These are phyloP conservation scores for Priceomyces melissophilus DNA, from an alignment of 805 yeast genomes.

Conservation along the genomic window DNA sequence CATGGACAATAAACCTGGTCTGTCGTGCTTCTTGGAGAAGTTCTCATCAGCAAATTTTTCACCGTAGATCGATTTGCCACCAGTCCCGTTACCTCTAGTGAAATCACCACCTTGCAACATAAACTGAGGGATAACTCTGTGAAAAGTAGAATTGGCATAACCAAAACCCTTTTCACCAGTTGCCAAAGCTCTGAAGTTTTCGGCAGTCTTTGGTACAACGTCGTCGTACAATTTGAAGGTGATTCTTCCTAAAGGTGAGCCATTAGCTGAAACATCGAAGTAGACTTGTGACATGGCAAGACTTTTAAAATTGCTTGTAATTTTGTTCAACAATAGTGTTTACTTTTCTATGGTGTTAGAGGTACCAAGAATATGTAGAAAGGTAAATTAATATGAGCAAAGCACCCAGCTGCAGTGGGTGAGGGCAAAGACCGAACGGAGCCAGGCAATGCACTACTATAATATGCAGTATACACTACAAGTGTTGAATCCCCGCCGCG, in stretches of 20 bases:
- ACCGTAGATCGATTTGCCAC: slow-evolving; percentile 88
- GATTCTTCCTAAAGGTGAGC: slow-evolving; percentile 72
- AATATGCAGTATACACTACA: too few species aligned
- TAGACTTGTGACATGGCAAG: slow-evolving; percentile 61
- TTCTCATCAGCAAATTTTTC: slow-evolving; percentile 63
- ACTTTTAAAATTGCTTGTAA: too few species aligned
- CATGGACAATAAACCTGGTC: slow-evolving; percentile 83
- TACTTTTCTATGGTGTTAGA: too few species aligned
- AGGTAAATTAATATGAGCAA: too few species aligned
- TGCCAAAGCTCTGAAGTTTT: slow-evolving; percentile 75
- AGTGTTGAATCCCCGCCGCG: too few species aligned
- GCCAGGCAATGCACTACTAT: too few species aligned
- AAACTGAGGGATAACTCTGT: slow-evolving; percentile 94
- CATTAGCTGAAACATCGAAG: slow-evolving; percentile 81
- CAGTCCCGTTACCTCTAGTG: slow-evolving; percentile 76
- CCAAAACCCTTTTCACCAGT: slow-evolving; percentile 96
- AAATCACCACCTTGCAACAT: slow-evolving; percentile 83
- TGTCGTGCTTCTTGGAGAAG: slow-evolving; percentile 69
- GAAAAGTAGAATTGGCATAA: slow-evolving; percentile 83
- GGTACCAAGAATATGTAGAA: too few species aligned
- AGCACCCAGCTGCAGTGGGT: too few species aligned
- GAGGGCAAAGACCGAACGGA: too few species aligned
- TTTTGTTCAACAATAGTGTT: too few species aligned
- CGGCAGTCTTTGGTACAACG: slow-evolving; percentile 72
- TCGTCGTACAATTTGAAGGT: slow-evolving; percentile 63